Base-by-base conservation (phyloP, 164 flowering plant genomes). In the Litsea cubeba region DNA sequence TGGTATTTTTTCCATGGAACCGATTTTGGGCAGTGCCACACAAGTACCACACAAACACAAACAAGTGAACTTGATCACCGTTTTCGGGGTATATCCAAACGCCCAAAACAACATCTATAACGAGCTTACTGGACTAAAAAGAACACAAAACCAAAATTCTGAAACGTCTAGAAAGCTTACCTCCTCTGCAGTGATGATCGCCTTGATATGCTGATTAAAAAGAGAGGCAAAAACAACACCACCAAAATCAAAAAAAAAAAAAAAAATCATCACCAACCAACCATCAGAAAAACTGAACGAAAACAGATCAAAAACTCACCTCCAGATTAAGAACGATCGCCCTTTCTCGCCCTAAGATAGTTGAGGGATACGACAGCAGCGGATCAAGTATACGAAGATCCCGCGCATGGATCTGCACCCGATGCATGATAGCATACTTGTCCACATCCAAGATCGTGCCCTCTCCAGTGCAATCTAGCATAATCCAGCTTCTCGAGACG, bases 361-460 rank as follows among this genome's bases (percentile, higher is more conserved):
- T 88, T 2, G 99, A 95, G 50, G 99, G 99, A 74, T 95, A 95
- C 3, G 99, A 93, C 6, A 95, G 75, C 22, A 93, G 67, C 1
- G 99, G 99, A 73, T 95, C 99, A 35, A 95, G 89, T 58, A 95
- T 93, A 49, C 99, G 84, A 50, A 95, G 88, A 80, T 95, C 99
- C 51, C 99, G 88, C 1, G 98, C 98, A 79, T 91, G 95, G 72
- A 95, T 93, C 71, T 87, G 87, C 49, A 95, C 96, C 24, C 97
- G 84, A 62, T 87, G 90, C 98, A 95, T 93, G 72, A 95, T 90
- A 12, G 88, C 92, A 75, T 91, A 85, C 85, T 93, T 95, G 80
- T 95, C 98, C 24, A 85, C 89, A 80, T 95, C 98, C 24, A 93
- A 72, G 2, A 87, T 71, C 7, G 86, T 88, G 3, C 85, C 81